phyloP scores from a whole-genome alignment of 495 filamentous ascomycete genomes.

The Hypoxylon lienhwacheense region DNA sequence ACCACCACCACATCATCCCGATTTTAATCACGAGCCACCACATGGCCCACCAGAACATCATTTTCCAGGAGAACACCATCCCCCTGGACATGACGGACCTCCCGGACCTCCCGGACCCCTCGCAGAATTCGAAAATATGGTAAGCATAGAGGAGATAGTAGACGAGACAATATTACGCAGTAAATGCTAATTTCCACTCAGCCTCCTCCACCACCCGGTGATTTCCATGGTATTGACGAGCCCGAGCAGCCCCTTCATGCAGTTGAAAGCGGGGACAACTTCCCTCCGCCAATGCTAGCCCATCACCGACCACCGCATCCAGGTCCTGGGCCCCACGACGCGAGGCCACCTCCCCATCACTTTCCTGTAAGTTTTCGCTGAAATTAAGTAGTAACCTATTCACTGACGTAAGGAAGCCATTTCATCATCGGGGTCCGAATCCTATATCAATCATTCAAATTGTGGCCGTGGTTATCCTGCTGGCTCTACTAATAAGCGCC shows the following conservation, averaged over 20 bases:
- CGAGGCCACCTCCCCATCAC: slow-evolving; percentile 8
- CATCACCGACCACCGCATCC: slow-evolving; percentile 7
- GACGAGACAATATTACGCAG: not conserved
- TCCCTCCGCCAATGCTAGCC: slow-evolving; percentile 1
- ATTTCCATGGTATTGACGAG: slow-evolving; percentile 3
- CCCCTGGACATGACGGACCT: too few relatives aligned
- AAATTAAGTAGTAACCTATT: not conserved
- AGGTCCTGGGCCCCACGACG: not conserved
- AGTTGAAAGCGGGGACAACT: not conserved
- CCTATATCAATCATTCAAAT: slow-evolving; percentile 16
- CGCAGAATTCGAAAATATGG: too few relatives aligned
- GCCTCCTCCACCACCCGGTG: too few relatives aligned
- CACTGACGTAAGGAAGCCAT: slow-evolving; percentile 15
- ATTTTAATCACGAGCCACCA: slow-evolving; percentile 5
- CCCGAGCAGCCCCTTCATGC: slow-evolving; percentile 6
- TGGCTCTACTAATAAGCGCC: slow-evolving; percentile 40
- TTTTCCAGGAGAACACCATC: too few relatives aligned
- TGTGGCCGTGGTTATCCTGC: slow-evolving; percentile 37
- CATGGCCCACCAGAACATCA: not conserved
- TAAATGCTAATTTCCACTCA: too few relatives aligned
- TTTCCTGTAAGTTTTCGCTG: slow-evolving; percentile 11
- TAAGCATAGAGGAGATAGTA: slow-evolving; percentile 6
- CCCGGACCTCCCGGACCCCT: too few relatives aligned
- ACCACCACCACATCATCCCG: not conserved
- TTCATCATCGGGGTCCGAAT: slow-evolving; percentile 6